Conservation (phyloP, 2,329 filamentous ascomycete genomes). For the Penicillium crustosum region DNA sequence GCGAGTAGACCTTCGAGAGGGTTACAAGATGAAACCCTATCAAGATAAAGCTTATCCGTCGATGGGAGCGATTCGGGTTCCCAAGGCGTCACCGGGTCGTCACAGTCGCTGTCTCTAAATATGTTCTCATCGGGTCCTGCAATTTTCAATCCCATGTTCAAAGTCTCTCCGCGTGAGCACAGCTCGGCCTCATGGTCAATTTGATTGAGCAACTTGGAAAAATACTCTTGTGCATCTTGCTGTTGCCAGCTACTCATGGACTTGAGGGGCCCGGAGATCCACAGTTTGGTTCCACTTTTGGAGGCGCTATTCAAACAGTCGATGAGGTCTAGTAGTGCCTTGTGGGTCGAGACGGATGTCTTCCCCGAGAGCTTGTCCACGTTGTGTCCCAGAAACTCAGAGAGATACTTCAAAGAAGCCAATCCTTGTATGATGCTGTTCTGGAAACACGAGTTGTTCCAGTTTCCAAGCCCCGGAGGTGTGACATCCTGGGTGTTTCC, state of each 20-base stretch:
- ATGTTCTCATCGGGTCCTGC: constrained; percentile 37
- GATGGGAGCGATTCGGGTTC: constrained; percentile 18
- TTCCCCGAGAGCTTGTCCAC: constrained; percentile 39
- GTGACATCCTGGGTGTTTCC: constrained; percentile 33
- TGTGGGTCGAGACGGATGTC: constrained; percentile 48
- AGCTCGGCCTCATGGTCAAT: constrained; percentile 73
- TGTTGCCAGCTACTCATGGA: constrained; percentile 95
- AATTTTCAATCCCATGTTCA: constrained; percentile 45
- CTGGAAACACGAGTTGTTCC: constrained; percentile 95
- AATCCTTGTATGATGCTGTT: constrained; percentile 91
- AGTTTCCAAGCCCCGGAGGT: constrained; percentile 74
- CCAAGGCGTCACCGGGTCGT: constrained; percentile 8
- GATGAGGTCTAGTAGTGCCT: constrained; percentile 65
- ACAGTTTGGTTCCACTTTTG: constrained; percentile 74
- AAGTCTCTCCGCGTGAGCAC: constrained; percentile 47
- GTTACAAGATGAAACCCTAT: constrained; percentile 55
- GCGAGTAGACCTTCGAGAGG: constrained; percentile 85
- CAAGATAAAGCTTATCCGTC: constrained; percentile 2
- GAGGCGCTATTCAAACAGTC: constrained; percentile 65
- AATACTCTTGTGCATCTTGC: constrained; percentile 98
- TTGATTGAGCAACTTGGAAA: constrained; percentile 81
- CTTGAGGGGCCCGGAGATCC: constrained; percentile 79
- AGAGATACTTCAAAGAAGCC: constrained; percentile 70
- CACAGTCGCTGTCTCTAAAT: constrained; percentile 23
- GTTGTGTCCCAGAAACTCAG: constrained; percentile 60